phyloP scores from a whole-genome alignment of 106 monocot species.

The Iris macrosiphon region DNA sequence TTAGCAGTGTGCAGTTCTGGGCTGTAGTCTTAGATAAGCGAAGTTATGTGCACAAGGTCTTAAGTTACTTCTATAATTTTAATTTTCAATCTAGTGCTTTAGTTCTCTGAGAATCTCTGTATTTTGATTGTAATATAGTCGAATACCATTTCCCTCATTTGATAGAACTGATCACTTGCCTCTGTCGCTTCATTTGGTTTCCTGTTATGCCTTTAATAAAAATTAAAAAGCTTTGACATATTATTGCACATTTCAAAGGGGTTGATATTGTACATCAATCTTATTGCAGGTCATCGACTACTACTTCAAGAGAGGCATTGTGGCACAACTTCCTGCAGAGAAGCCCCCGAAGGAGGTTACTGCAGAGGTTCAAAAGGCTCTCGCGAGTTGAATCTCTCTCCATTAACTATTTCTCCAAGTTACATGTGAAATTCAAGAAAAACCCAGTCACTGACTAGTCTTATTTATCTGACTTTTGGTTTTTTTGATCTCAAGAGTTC shows the following conservation, averaged over 20 bases:
- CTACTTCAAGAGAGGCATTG: constrained; percentile 17
- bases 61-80: too few relatives aligned
- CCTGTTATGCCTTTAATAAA: too few relatives aligned
- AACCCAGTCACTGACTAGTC: background rate
- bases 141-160: too few relatives aligned
- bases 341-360: constrained; percentile 33
- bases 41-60: too few relatives aligned
- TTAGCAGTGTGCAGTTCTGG: too few relatives aligned
- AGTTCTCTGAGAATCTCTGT: too few relatives aligned
- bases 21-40: too few relatives aligned
- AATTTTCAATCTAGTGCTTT: too few relatives aligned
- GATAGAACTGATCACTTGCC: too few relatives aligned
- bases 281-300: constrained; percentile 29
- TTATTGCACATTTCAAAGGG: background rate
- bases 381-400: constrained; percentile 1
- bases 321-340: constrained; percentile 25
- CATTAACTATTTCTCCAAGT: background rate
- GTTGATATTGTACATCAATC: background rate
- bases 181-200: too few relatives aligned
- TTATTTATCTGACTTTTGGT: background rate
- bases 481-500: constrained; percentile 2
- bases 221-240: background rate
- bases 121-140: too few relatives aligned
- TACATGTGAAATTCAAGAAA: background rate
- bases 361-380: constrained; percentile 24